Evolutionary conservation across 495 filamentous ascomycete genomes (phyloP).

Genomic region (Eremomyces bilateralis): DNA sequence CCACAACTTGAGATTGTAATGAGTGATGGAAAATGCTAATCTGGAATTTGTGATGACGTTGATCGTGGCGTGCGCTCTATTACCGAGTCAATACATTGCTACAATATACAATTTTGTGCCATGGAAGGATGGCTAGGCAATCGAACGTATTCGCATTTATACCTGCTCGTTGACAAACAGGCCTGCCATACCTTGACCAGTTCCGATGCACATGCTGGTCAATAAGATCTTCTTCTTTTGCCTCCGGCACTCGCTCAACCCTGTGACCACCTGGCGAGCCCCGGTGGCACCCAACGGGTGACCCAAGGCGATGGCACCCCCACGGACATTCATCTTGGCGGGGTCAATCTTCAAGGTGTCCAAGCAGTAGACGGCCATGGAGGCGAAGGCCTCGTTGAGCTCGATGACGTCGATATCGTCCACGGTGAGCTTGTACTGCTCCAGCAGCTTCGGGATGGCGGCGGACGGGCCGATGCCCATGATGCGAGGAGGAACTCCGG

Average conservation of each 20-base stretch:
- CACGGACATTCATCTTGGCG: slow-evolving; percentile 75
- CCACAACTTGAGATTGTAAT: no score
- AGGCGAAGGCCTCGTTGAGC: slow-evolving; percentile 94
- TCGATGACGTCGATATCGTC: slow-evolving; percentile 77
- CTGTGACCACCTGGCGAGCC: slow-evolving; percentile 54
- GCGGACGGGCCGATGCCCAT: slow-evolving; percentile 95
- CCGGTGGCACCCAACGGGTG: slow-evolving; percentile 89
- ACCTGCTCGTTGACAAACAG: slow-evolving; percentile 22
- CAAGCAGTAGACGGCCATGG: slow-evolving; percentile 88
- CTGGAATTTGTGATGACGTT: no score
- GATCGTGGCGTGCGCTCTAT: no score
- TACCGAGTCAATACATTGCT: no score
- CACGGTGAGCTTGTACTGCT: slow-evolving; percentile 55
- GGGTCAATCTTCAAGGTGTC: slow-evolving; percentile 55
- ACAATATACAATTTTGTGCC: no score
- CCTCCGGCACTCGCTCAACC: slow-evolving; percentile 47
- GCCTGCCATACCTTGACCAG: slow-evolving; percentile 19
- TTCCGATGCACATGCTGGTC: slow-evolving; percentile 22
- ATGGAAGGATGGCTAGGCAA: no score
- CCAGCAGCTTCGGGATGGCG: slow-evolving; percentile 83
- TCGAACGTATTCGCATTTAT: no score
- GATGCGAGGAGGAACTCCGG: slow-evolving; percentile 72
- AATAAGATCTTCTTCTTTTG: slow-evolving; percentile 22
- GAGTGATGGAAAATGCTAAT: no score
- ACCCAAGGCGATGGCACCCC: slow-evolving; percentile 80